Evolutionary conservation across 805 yeast species (phyloP), one percentile per base, ranked within the genome.

Genomic region (Saccharomycopsis sp.): DNA sequence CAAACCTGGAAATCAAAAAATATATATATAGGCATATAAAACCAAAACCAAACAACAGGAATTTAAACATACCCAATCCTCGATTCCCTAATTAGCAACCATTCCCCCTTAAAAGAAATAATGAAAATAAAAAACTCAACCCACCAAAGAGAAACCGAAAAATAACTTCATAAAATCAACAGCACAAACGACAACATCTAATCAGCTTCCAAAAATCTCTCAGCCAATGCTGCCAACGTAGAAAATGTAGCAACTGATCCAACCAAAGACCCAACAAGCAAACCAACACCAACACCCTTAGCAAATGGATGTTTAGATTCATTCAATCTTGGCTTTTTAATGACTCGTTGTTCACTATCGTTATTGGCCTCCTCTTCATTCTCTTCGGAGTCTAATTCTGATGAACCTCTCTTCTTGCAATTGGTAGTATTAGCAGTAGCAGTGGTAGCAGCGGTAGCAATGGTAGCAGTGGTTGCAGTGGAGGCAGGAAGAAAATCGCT

Each of bases 211-310:
- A 19, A 43, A 23, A 22, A 20, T 22, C 35, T 22, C n/a, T 41
- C 42, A 13, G 34, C 45, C 24, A 38, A 11, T 4, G 37, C 21
- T 1, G 43, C 43, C 20, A 48, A 44, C 11, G 52, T 29, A 19
- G 42, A 38, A 21, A 48, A 38, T 5, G 52, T 48, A 13, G 40
- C 41, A 16, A 37, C 27, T 3, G 44, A 21, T 13, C 45, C 42
- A 4, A 39, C 42, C 32, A 40, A 16, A 11, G 47, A 45, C 5
- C 50, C 51, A 11, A 40, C 17, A 23, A 42, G n/a, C 27, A 46
- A 19, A 16, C 50, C 52, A n/a, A 49, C 4, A 17, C 45, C 33
- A 23, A 49, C 22, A 11, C 45, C 43, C 26, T 42, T 45, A 9
- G 22, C 28, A n/a, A 42, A 34, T 4, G 23, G 16, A 14, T 44